phyloP scores from a whole-genome alignment of 768 basidiomycete genomes.

The Serendipita vermifera region DNA sequence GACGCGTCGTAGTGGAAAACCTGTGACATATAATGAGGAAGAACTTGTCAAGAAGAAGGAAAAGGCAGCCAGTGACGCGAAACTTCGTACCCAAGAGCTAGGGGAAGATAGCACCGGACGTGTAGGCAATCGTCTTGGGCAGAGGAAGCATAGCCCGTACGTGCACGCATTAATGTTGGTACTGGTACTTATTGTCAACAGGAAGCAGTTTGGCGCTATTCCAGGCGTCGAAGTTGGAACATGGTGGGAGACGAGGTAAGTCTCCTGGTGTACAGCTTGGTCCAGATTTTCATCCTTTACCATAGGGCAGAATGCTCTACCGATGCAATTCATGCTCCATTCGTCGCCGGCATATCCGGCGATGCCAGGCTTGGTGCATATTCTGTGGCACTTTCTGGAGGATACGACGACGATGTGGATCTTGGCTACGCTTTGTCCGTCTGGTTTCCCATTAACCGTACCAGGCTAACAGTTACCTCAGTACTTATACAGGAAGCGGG shows the following conservation, averaged over 20 bases:
- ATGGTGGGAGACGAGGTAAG: constrained; percentile 66
- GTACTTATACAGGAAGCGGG: constrained; percentile 75
- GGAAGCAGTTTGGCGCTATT: constrained; percentile 69
- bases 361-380: constrained; percentile 53
- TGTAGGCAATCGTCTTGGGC: constrained; percentile 18
- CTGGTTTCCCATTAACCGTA: neutral
- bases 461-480: constrained; percentile 20
- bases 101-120: constrained; percentile 10
- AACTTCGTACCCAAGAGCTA: neutral
- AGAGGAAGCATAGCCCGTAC: constrained; percentile 23
- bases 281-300: neutral
- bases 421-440: constrained; percentile 71
- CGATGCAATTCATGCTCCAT: constrained; percentile 76
- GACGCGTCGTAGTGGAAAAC: constrained; percentile 39
- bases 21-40: constrained; percentile 22
- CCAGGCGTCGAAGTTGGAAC: constrained; percentile 67
- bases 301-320: constrained; percentile 47
- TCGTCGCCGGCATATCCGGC: constrained; percentile 70
- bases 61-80: neutral
- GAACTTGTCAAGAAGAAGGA: constrained; percentile 13
- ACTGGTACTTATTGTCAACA: constrained; percentile 20
- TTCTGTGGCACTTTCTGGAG: constrained; percentile 79
- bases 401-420: constrained; percentile 78
- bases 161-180: constrained; percentile 8
- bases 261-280: neutral